Evolutionary conservation across 306 rosid species (phyloP), one percentile per base, ranked within the genome.

Genomic region (Castanea mollissima): DNA sequence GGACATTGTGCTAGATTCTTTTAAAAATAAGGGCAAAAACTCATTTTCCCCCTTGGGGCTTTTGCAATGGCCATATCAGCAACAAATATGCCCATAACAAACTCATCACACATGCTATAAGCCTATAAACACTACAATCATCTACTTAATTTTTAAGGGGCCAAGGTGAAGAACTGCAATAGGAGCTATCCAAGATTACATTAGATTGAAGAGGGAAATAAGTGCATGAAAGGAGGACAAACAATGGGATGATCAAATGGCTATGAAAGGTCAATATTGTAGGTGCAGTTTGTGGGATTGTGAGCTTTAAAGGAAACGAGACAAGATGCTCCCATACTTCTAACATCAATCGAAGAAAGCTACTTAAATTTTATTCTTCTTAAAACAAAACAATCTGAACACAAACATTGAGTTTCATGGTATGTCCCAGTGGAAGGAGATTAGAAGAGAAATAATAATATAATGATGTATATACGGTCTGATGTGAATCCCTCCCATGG

Each of bases 81-180:
- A 35, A 6, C 41, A 35, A 35, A 35, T 35, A 95, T 84, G 93
- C 90, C 98, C 99, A 95, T 73, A 89, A 93, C 74, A 95, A 97
- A 29, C 97, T 95, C 99, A 27, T n/a, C n/a, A 92, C 88, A 85
- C 93, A 95, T 74, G 93, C 96, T 76, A 86, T 69, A n/a, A 91
- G 73, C 41, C 41, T 35, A 35, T 35, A 35, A 5, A 35, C 83
- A 91, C 91, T 71, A 89, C 89, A 20, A 87, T 88, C 38, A 93
- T 13, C 84, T 90, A 88, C 90, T 91, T 98, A 4, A 92, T 80
- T 85, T 78, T 68, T 38, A 86, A 65, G 57, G 41, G 41, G 9
- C 9, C 9, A 35, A 55, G 78, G 87, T 93, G 96, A 79, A 95
- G 99, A 35, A 35, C 41, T 35, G 41, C 41, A 35, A 52, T 94